A percentile compares a stretch with the other conserved stretches of the same genome.
Evolutionary conservation across 139 green algal species (phyloP).

Genomic region (Micractinium sp.): DNA sequence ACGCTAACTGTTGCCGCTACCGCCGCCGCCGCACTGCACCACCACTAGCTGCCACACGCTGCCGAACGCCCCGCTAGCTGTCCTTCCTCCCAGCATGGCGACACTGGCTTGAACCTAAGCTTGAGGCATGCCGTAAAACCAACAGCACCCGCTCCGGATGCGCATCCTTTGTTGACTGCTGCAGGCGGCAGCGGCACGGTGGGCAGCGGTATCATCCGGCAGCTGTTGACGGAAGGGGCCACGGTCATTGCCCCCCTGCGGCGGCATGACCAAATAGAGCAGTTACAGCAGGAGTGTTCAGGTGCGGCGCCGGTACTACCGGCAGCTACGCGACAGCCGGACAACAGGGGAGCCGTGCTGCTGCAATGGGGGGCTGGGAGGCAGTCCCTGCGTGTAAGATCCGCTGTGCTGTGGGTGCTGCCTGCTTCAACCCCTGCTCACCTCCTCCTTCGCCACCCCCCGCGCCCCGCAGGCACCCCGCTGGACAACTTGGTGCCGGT

Average conservation of each 20-base stretch:
- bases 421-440: not conserved
- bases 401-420: not conserved
- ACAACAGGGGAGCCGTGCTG: not conserved
- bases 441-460: not conserved
- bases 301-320: not conserved
- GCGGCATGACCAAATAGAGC: not conserved
- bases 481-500: not conserved
- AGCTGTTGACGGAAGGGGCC: not conserved
- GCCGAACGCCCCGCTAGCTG: too few species aligned
- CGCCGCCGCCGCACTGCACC: not conserved
- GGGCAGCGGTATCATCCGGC: slow-evolving; percentile 28
- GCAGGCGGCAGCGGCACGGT: slow-evolving; percentile 26
- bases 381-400: too few species aligned
- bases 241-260: slow-evolving; percentile 27
- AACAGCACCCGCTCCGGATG: too few species aligned
- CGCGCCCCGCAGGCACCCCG: not conserved
- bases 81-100: too few species aligned
- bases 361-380: too few species aligned
- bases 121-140: too few species aligned
- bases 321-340: not conserved
- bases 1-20: not conserved
- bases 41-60: too few species aligned
- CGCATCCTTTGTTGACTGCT: not conserved
- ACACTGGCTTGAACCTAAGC: too few species aligned
- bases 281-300: not conserved